Evolutionary conservation across 2,329 filamentous ascomycete genomes (phyloP).

Genomic region (Sarocladium kiliense): DNA sequence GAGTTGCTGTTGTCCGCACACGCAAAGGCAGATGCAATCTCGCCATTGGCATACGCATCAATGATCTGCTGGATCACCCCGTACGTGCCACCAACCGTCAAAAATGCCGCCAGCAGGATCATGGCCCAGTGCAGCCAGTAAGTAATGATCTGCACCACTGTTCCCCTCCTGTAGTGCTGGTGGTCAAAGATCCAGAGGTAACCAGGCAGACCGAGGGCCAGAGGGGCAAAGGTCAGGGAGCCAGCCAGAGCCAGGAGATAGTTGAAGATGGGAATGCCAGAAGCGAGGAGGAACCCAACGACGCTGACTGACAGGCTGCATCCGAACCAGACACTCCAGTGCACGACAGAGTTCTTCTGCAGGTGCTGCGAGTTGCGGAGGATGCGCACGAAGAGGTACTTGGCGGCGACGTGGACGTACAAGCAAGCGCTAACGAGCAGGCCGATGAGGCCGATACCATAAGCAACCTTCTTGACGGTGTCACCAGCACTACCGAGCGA

Average conservation of each 20-base stretch:
- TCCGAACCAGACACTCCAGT: conserved; percentile 32
- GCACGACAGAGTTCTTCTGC: conserved; percentile 25
- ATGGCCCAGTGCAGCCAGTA: conserved; percentile 30
- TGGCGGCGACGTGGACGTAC: conserved; percentile 32
- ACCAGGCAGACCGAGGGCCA: conserved; percentile 28
- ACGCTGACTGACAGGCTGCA: conserved; percentile 23
- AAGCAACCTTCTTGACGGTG: conserved; percentile 55
- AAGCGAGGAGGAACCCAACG: conserved; percentile 25
- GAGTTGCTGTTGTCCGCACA: conserved; percentile 39
- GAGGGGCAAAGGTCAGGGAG: conserved; percentile 28
- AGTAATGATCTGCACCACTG: conserved; percentile 18
- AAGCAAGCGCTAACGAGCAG: conserved; percentile 31
- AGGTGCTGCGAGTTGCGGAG: conserved; percentile 30
- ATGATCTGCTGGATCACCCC: conserved; percentile 44
- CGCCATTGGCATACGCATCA: conserved; percentile 39
- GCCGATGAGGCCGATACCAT: conserved; percentile 52
- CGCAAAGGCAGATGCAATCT: conserved; percentile 40
- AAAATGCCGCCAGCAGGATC: conserved; percentile 28
- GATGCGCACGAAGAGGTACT: conserved; percentile 34
- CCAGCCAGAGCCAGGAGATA: conserved; percentile 27
- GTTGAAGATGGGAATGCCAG: conserved; percentile 30
- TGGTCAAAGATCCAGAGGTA: conserved; percentile 32
- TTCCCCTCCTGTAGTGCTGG: conserved; percentile 22
- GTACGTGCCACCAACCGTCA: conserved; percentile 35
- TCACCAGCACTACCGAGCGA: conserved; percentile 56